These are phyloP conservation scores for Leishmania arabica DNA, from an alignment of 208 protist species.

Conservation along the genomic window DNA sequence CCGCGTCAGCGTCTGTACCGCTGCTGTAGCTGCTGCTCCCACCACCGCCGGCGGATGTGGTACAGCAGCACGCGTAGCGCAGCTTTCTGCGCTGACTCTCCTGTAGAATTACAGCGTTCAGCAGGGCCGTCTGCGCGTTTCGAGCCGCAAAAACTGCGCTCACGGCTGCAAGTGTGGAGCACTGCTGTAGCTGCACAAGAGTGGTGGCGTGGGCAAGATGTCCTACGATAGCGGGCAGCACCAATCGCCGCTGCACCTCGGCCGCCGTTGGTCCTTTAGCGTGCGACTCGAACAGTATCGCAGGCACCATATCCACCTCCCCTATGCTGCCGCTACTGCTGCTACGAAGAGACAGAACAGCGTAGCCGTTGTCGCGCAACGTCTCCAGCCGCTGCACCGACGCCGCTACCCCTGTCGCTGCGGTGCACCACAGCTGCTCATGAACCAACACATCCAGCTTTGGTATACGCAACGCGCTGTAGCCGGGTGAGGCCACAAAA, in stretches of 20 bases:
- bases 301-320: conserved; percentile 7
- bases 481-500: conserved; percentile 21
- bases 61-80: conserved; percentile 25
- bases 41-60: neutral
- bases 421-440: conserved; percentile 13
- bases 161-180: conserved; percentile 19
- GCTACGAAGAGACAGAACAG: conserved; percentile 21
- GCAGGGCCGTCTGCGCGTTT: conserved; percentile 18
- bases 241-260: conserved; percentile 14
- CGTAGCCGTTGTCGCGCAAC: conserved; percentile 22
- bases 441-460: conserved; percentile 31
- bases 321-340: neutral
- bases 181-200: conserved; percentile 19
- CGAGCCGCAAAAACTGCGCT: conserved; percentile 9
- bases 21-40: neutral
- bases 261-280: conserved; percentile 15
- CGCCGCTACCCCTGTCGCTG: neutral
- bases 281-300: conserved; percentile 20
- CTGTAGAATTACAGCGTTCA: conserved; percentile 25
- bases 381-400: conserved; percentile 5
- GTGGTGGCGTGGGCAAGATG: conserved; percentile 10
- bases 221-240: conserved; percentile 18
- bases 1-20: neutral
- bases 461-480: conserved; percentile 24
- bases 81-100: conserved; percentile 22